phyloP scores from a whole-genome alignment of 139 green algal species.

The Pycnococcus provasolii region DNA sequence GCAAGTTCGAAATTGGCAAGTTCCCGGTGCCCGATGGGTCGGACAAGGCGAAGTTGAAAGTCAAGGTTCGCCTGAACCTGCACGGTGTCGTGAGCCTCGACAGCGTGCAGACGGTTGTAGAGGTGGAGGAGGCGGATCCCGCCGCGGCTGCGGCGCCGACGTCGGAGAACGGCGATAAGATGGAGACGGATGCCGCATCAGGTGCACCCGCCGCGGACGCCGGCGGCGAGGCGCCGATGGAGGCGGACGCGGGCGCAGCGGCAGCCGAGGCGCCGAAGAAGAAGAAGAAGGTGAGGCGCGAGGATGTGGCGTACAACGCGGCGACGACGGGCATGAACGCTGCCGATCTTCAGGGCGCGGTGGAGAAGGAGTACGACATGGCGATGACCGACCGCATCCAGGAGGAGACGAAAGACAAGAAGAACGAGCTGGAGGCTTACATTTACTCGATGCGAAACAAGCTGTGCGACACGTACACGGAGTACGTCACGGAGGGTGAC shows the following conservation, averaged over 20 bases:
- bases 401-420: constrained; percentile 89
- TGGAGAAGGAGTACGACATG: constrained; percentile 57
- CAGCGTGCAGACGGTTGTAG: constrained; percentile 42
- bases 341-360: constrained; percentile 34
- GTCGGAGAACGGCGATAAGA: constrained; percentile 23
- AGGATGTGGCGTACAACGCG: constrained; percentile 37
- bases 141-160: not conserved
- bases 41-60: constrained; percentile 31
- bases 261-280: constrained; percentile 30
- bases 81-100: constrained; percentile 76
- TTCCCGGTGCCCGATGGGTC: constrained; percentile 6
- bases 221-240: constrained; percentile 3
- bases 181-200: constrained; percentile 29
- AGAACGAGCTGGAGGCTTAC: constrained; percentile 93
- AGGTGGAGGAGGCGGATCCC: constrained; percentile 45
- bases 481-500: constrained; percentile 56
- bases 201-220: not conserved
- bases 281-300: constrained; percentile 54
- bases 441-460: constrained; percentile 77
- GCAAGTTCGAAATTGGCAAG: constrained; percentile 29
- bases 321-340: constrained; percentile 33
- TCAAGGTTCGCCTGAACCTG: constrained; percentile 77
- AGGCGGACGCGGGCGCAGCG: constrained; percentile 3
- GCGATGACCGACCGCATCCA: constrained; percentile 64
- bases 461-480: constrained; percentile 41